These are phyloP conservation scores for Tothia fuscella DNA, from an alignment of 2,329 filamentous ascomycete genomes.

Conservation along the genomic window DNA sequence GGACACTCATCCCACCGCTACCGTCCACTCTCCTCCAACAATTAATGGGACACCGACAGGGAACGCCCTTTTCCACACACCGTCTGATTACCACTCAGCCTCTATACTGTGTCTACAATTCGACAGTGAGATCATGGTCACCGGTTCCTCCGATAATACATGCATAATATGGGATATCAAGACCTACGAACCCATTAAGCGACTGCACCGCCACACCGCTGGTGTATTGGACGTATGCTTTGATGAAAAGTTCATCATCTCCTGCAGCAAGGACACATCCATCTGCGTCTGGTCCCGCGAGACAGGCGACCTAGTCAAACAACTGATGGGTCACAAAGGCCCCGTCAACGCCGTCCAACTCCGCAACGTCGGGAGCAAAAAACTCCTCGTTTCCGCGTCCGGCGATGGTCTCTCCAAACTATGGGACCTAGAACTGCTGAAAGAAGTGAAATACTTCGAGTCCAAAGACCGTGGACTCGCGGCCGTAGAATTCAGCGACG, in stretches of 20 bases:
- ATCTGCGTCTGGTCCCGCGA: slow-evolving; percentile 91
- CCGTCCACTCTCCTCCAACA: slow-evolving; percentile 24
- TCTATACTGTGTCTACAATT: slow-evolving; percentile 94
- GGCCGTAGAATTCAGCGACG: slow-evolving; percentile 91
- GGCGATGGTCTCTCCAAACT: slow-evolving; percentile 89
- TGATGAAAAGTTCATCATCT: slow-evolving; percentile 84
- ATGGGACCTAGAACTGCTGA: slow-evolving; percentile 86
- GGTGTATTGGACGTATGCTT: slow-evolving; percentile 92
- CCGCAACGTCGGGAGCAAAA: slow-evolving; percentile 46
- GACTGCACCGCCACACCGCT: slow-evolving; percentile 66
- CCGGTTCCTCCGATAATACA: slow-evolving; percentile 81
- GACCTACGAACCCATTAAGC: slow-evolving; percentile 67
- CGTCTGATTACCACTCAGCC: slow-evolving; percentile 61
- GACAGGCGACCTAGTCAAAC: slow-evolving; percentile 63
- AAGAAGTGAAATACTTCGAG: slow-evolving; percentile 78
- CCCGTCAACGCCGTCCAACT: slow-evolving; percentile 96
- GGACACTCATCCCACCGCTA: slow-evolving; percentile 30
- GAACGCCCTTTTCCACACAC: slow-evolving; percentile 34
- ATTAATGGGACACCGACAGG: slow-evolving; percentile 35
- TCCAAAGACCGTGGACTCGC: slow-evolving; percentile 89
- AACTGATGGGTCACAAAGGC: slow-evolving; percentile 73
- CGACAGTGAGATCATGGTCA: slow-evolving; percentile 84
- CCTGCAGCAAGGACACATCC: slow-evolving; percentile 88
- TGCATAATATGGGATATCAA: slow-evolving; percentile 78
- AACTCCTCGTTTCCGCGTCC: slow-evolving; percentile 84